A percentile compares a stretch with the other conserved stretches of the same genome.
Conservation (phyloP, 2,329 filamentous ascomycete genomes). For the Aureobasidium sp. region DNA sequence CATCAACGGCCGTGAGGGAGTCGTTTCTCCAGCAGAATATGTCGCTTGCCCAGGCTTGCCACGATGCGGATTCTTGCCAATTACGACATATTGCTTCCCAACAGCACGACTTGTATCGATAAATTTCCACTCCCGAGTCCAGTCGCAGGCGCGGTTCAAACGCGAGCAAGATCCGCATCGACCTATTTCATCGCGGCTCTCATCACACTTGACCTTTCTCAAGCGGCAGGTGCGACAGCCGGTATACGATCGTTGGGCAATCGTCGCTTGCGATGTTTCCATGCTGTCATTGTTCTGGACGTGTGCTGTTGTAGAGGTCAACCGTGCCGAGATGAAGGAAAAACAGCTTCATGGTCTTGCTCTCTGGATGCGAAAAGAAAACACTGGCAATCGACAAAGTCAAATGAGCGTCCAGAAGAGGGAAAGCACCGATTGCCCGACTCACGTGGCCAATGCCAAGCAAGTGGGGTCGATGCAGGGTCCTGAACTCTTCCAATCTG, state of each 20-base stretch:
- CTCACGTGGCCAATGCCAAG: not conserved
- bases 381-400: not conserved
- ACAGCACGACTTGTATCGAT: constrained; percentile 9
- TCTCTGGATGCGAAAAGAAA: not conserved
- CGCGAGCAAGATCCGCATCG: constrained; percentile 15
- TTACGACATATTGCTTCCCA: constrained; percentile 12
- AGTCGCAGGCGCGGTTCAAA: constrained; percentile 12
- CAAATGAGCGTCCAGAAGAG: not conserved
- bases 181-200: constrained; percentile 4
- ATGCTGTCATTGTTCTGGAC: constrained; percentile 2
- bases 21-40: too few relatives aligned
- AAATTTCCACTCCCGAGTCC: constrained; percentile 15
- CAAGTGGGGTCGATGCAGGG: too few relatives aligned
- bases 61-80: not conserved
- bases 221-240: constrained; percentile 4
- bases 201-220: constrained; percentile 16
- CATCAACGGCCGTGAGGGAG: not conserved
- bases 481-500: too few relatives aligned
- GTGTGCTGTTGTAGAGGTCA: not conserved
- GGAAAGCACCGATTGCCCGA: not conserved
- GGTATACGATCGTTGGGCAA: constrained; percentile 4
- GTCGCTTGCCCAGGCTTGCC: not conserved
- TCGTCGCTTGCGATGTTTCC: constrained; percentile 6
- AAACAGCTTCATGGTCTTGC: not conserved
- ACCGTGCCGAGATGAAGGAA: not conserved